Evolutionary conservation across 139 green algal species (phyloP).

Genomic region (Haematococcus sp.): DNA sequence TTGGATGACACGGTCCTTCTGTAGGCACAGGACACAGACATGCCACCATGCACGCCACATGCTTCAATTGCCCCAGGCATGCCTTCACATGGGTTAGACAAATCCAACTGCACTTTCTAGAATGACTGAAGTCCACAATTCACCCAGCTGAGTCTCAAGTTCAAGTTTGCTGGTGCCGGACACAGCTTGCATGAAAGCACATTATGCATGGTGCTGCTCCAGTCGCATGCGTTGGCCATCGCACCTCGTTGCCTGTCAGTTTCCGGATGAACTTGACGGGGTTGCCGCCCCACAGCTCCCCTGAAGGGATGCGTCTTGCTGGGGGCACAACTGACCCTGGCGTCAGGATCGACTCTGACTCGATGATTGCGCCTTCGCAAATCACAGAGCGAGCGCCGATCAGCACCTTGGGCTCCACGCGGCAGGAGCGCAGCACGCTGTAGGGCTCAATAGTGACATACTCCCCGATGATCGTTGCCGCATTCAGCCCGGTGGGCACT

Average conservation of each 20-base stretch:
- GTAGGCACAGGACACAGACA: neutral
- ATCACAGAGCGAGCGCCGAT: constrained; percentile 78
- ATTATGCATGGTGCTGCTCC: neutral
- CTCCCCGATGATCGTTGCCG: constrained; percentile 71
- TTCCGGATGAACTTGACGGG: constrained; percentile 78
- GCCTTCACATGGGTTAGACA: too few species aligned
- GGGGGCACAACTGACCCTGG: constrained; percentile 82
- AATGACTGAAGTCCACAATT: too few species aligned
- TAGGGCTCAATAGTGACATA: constrained; percentile 81
- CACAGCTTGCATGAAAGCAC: neutral
- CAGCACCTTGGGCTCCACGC: constrained; percentile 58
- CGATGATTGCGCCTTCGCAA: constrained; percentile 76
- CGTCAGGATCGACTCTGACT: constrained; percentile 69
- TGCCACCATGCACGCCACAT: neutral
- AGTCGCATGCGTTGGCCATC: neutral
- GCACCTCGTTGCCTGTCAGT: constrained; percentile 66
- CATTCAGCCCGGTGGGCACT: constrained; percentile 79
- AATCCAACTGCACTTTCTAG: too few species aligned
- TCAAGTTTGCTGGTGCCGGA: too few species aligned
- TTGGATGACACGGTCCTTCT: constrained; percentile 35
- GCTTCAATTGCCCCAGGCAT: too few species aligned
- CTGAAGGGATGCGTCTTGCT: constrained; percentile 71
- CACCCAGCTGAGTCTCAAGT: too few species aligned
- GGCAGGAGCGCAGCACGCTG: constrained; percentile 72
- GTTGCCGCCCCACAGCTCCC: constrained; percentile 84